phyloP scores from a whole-genome alignment of 2,329 filamentous ascomycete species.

The Colletotrichum endophyticum region DNA sequence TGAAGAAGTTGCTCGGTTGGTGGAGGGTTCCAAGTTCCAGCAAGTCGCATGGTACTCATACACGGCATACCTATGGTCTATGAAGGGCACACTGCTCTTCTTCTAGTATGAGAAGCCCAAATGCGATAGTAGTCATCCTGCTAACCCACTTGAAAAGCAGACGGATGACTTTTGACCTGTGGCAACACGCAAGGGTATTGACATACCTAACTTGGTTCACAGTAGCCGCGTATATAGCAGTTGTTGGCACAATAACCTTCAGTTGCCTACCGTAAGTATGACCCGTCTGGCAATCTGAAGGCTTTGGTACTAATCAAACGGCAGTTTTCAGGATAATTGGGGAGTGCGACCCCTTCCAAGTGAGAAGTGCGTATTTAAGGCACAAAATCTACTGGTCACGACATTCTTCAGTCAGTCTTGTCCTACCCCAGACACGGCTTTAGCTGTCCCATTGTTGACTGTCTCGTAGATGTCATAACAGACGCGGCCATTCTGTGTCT shows the following conservation, averaged over 20 bases:
- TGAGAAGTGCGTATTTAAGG: slow-evolving; percentile 24
- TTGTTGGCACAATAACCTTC: slow-evolving; percentile 5
- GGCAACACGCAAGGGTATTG: slow-evolving; percentile 20
- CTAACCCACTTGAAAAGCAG: slow-evolving; percentile 5
- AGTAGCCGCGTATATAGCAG: background rate
- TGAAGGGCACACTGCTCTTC: slow-evolving; percentile 32
- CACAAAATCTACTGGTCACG: slow-evolving; percentile 26
- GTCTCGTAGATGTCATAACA: background rate
- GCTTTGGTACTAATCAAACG: background rate
- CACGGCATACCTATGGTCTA: slow-evolving; percentile 38
- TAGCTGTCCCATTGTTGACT: background rate
- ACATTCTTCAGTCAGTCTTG: slow-evolving; percentile 17
- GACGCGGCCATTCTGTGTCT: slow-evolving; percentile 3
- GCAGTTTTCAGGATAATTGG: slow-evolving; percentile 3
- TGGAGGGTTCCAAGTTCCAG: slow-evolving; percentile 39
- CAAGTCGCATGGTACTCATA: slow-evolving; percentile 45
- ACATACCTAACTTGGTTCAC: slow-evolving; percentile 2
- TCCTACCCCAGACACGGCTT: accelerated
- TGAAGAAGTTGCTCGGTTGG: slow-evolving; percentile 30
- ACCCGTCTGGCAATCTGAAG: background rate
- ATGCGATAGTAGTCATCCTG: background rate
- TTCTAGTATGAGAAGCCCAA: slow-evolving; percentile 21
- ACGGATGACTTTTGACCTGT: slow-evolving; percentile 30
- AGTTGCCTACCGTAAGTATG: slow-evolving; percentile 1
- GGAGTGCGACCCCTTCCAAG: background rate